Conservation (phyloP, 129 eudicot species). For the Oenanthe sinensis region DNA sequence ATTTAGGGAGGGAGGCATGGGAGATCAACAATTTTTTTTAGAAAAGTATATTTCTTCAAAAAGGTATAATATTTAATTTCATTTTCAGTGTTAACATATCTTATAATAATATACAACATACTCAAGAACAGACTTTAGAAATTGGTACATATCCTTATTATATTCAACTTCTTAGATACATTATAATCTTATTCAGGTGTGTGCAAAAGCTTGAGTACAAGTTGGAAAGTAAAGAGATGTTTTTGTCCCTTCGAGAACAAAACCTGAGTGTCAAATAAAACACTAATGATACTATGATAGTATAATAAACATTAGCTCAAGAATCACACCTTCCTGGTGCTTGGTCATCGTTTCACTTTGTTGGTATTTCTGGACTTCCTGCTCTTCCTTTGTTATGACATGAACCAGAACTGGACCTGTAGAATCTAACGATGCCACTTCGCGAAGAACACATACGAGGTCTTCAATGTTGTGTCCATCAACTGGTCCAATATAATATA, state of each 20-base stretch:
- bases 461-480: constrained; percentile 92
- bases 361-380: constrained; percentile 26
- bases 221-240: neutral
- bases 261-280: neutral
- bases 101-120: neutral
- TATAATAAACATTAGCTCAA: neutral
- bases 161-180: neutral
- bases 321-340: constrained; percentile 37
- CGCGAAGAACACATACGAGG: constrained; percentile 70
- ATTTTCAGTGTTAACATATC: neutral
- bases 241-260: neutral
- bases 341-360: constrained; percentile 19
- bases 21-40: neutral
- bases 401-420: constrained; percentile 91
- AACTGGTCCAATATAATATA: constrained; percentile 93
- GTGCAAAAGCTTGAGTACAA: neutral
- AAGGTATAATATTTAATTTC: neutral
- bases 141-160: neutral
- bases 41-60: neutral
- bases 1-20: neutral
- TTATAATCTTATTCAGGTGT: neutral
- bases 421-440: constrained; percentile 78
- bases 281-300: neutral
- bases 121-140: neutral
- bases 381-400: constrained; percentile 66